Percentiles rank a stretch among this genome's conserved stretches.
phyloP scores from a whole-genome alignment of 495 filamentous ascomycete genomes.

The Xylaria castorea region DNA sequence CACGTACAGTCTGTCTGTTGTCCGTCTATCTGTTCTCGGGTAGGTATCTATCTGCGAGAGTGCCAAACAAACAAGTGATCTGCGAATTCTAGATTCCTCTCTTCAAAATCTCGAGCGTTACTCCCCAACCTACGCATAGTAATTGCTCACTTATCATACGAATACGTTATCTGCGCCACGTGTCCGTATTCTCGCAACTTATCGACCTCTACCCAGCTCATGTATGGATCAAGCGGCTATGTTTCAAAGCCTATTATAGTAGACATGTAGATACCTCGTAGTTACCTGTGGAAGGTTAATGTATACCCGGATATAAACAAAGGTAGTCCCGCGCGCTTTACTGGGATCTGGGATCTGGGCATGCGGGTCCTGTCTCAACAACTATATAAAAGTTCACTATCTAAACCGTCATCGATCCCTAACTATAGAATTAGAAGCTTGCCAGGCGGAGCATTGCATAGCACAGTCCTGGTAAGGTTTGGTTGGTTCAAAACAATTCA shows the following conservation, averaged over 20 bases:
- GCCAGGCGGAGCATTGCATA: neutral
- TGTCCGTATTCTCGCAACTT: neutral
- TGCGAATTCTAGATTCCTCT: neutral
- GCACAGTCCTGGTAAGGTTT: neutral
- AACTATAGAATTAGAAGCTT: neutral
- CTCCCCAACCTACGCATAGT: no score
- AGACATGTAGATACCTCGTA: no score
- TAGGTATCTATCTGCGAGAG: neutral
- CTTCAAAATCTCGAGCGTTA: neutral
- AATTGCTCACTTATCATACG: neutral
- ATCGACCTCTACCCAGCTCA: neutral
- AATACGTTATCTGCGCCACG: neutral
- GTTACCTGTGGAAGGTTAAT: neutral
- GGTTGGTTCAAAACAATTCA: neutral
- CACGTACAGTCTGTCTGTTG: no score
- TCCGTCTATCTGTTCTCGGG: neutral
- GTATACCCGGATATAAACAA: neutral
- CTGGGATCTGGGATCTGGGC: neutral
- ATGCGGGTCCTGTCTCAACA: neutral
- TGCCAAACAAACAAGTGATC: neutral
- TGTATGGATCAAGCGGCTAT: neutral
- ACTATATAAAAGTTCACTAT: neutral
- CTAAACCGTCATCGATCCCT: neutral
- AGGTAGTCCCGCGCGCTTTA: neutral
- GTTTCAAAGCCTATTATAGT: neutral